Percentiles rank a stretch among this genome's conserved stretches.
Evolutionary conservation across 2,329 filamentous ascomycete species (phyloP).

Genomic region (Huntiella decipiens): DNA sequence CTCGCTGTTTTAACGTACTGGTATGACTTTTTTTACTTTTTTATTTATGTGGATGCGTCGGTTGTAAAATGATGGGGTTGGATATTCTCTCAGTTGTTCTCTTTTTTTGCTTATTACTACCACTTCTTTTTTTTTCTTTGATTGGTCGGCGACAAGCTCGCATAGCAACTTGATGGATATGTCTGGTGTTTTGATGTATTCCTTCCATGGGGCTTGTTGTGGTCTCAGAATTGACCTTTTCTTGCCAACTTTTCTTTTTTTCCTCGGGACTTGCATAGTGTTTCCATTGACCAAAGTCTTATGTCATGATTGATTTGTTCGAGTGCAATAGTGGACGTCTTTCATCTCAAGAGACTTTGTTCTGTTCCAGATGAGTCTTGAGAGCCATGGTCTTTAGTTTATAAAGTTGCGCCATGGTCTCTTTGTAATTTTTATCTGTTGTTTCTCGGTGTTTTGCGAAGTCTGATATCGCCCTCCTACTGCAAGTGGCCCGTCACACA

Average conservation of each 20-base stretch:
- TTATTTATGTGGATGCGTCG: slow-evolving; percentile 3
- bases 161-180: neutral
- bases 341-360: too few relatives aligned
- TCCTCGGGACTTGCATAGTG: neutral
- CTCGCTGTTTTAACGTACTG: slow-evolving; percentile 7
- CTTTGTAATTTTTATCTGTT: too few relatives aligned
- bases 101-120: slow-evolving; percentile 2
- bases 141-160: too few relatives aligned
- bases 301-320: too few relatives aligned
- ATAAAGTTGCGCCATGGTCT: too few relatives aligned
- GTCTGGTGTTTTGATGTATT: slow-evolving; percentile 1
- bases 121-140: neutral
- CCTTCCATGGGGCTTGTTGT: neutral
- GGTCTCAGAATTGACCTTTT: neutral
- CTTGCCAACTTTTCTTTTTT: slow-evolving; percentile 3
- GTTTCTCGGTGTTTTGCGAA: too few relatives aligned
- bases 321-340: too few relatives aligned
- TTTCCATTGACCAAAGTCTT: too few relatives aligned
- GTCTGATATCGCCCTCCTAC: too few relatives aligned
- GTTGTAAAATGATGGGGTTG: slow-evolving; percentile 9
- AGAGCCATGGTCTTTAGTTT: too few relatives aligned
- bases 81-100: slow-evolving; percentile 3
- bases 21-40: slow-evolving; percentile 8
- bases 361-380: too few relatives aligned
- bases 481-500: too few relatives aligned